Base-by-base conservation (phyloP, 306 rosid species). In the Glycine latifolia region DNA sequence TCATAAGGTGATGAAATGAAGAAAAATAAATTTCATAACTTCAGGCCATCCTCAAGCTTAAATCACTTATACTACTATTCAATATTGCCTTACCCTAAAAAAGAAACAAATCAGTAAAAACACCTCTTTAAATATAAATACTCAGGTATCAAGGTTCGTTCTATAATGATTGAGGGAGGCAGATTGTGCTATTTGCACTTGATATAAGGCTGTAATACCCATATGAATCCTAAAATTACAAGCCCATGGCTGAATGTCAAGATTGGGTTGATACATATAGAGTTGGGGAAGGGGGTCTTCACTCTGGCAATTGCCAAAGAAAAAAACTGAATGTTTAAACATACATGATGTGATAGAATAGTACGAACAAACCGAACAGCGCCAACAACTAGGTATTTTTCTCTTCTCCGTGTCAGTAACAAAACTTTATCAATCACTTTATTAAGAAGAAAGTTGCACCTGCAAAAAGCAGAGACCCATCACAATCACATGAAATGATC, bases 301-400 rank as follows among this genome's bases (percentile, higher is more conserved):
- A 60, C 54, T 17, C 43, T 20, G 47, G 49, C 68, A 67, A 33
- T 56, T 55, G 68, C 69, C 76, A 79, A 54, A 68, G 17, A 68
- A 26, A 79, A 55, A 55, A 68, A 56, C 26, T 35, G 35, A 54
- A 68, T n/a, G 55, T 59, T 43, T 79, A 49, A 15, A 82, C 94
- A 86, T 86, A 95, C 99, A 88, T 89, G 93, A 78, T 97, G 94
- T 47, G 93, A 85, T 39, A 95, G 97, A 75, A 91, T 89, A 53
- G 97, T 91, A 46, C 99, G 97, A 75, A 95, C 85, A 85, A 95
- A 95, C 61, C 99, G 97, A 59, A 95, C 91, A 83, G 97, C 97
- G 39, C 97, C 97, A 89, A 91, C 97, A 84, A 93, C 95, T 48
- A 95, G 83, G 82, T 91, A 95, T 61, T 84, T 93, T 80, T 95